A percentile compares a stretch with the other conserved stretches of the same genome.
These are phyloP conservation scores for Phytophthora foliorum DNA, from an alignment of 352 stramenopile genomes.

Conservation along the genomic window DNA sequence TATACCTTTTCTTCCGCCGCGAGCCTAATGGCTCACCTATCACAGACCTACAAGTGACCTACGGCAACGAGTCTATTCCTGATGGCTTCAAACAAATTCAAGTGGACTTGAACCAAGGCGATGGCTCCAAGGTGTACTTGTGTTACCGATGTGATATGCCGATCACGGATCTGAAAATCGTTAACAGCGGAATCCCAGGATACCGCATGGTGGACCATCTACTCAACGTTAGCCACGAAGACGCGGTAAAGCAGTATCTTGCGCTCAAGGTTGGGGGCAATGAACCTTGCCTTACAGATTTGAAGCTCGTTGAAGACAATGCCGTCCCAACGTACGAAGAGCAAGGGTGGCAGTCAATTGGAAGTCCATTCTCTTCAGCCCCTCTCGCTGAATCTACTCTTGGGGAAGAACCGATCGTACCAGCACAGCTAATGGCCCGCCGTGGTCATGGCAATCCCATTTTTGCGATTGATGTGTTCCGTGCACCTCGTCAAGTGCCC, in stretches of 20 bases:
- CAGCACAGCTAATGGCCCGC: constrained; percentile 75
- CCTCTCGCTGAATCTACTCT: constrained; percentile 10
- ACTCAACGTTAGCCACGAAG: constrained; percentile 76
- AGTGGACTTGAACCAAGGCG: constrained; percentile 89
- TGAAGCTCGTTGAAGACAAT: constrained; percentile 68
- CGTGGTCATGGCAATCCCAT: constrained; percentile 89
- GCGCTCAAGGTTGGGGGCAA: constrained; percentile 87
- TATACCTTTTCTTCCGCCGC: constrained; percentile 84
- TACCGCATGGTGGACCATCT: constrained; percentile 88
- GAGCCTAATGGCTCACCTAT: constrained; percentile 86
- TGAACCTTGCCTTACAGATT: constrained; percentile 81
- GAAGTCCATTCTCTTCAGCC: constrained; percentile 58
- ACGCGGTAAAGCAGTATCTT: constrained; percentile 81
- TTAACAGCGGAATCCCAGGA: constrained; percentile 83
- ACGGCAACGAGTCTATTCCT: constrained; percentile 81
- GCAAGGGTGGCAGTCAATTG: constrained; percentile 79
- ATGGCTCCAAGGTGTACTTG: constrained; percentile 84
- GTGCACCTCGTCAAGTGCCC: constrained; percentile 81
- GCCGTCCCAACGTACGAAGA: constrained; percentile 55
- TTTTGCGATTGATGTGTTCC: constrained; percentile 89
- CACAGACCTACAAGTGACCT: constrained; percentile 86
- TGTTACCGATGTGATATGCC: constrained; percentile 92
- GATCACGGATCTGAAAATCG: constrained; percentile 89
- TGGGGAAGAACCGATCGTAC: constrained; percentile 20
- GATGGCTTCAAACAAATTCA: constrained; percentile 91